Conservation (phyloP, 179 eudicot genomes). For the Patellifolia procumbens region DNA sequence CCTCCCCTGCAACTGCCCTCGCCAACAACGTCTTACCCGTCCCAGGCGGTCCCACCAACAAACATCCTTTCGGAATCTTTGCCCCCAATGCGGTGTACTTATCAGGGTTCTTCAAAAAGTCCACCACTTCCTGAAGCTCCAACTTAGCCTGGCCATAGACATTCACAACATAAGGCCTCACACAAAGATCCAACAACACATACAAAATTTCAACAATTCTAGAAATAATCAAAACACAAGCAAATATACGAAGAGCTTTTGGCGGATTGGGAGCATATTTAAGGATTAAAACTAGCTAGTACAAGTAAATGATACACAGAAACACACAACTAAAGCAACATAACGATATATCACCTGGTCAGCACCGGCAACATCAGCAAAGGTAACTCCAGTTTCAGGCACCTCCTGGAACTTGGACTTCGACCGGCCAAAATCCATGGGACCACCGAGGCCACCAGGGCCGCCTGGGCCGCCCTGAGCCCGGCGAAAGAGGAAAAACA, state of each 20-base stretch:
- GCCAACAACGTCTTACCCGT: conserved; percentile 95
- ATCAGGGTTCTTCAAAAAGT: conserved; percentile 94
- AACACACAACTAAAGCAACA: no score
- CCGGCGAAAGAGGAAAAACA: conserved; percentile 75
- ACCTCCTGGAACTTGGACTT: conserved; percentile 99
- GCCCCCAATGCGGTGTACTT: conserved; percentile 96
- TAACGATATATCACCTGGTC: conserved; percentile 99
- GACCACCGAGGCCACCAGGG: conserved; percentile 97
- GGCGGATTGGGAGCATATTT: no score
- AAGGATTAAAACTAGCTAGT: no score
- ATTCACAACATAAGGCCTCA: no score
- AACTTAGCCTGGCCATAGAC: conserved; percentile 94
- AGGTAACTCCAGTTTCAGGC: conserved; percentile 89
- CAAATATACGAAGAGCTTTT: no score
- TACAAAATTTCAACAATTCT: no score
- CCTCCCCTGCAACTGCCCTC: conserved; percentile 91
- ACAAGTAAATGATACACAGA: no score
- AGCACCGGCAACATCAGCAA: conserved; percentile 95
- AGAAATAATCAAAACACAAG: no score
- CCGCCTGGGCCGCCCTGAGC: conserved; percentile 98
- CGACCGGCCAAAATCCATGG: conserved; percentile 97
- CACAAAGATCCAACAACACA: no score
- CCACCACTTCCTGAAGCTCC: conserved; percentile 95
- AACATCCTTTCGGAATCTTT: conserved; percentile 90
- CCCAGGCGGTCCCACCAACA: conserved; percentile 95